A percentile compares a stretch with the other conserved stretches of the same genome.
These are phyloP conservation scores for Colletotrichum echinochloae DNA, from an alignment of 2,329 filamentous ascomycete genomes.

Conservation along the genomic window DNA sequence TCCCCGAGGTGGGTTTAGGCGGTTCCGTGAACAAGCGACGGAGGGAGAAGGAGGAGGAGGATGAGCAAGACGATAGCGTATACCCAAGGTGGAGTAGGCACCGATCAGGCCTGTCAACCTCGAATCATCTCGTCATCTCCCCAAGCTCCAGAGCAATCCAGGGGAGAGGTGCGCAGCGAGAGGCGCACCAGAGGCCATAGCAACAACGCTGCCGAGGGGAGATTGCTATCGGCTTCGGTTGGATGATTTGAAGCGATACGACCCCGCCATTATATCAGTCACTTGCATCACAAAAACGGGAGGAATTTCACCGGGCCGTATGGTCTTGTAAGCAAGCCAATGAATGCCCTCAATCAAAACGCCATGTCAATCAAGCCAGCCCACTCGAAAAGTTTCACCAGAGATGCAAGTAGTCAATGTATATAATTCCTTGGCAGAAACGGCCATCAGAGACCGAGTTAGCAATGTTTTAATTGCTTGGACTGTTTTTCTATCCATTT, in stretches of 20 bases:
- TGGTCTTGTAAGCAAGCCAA: not conserved
- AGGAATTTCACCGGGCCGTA: not conserved
- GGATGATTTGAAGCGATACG: not conserved
- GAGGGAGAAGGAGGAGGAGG: not conserved
- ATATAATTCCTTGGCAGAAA: not conserved
- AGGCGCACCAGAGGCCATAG: not conserved
- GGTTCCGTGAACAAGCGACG: not conserved
- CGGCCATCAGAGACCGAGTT: not conserved
- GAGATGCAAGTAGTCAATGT: not conserved
- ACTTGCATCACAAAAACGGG: not conserved
- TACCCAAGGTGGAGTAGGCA: not conserved
- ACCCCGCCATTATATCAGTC: not conserved
- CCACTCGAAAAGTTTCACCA: not conserved
- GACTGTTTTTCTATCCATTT: not conserved
- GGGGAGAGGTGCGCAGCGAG: too few relatives aligned
- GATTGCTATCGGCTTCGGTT: not conserved
- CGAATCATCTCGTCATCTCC: not conserved
- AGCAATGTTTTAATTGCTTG: slow-evolving; percentile 7
- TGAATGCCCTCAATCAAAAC: not conserved
- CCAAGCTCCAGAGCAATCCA: not conserved
- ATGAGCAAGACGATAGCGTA: not conserved
- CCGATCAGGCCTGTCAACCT: not conserved
- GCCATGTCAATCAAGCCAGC: not conserved
- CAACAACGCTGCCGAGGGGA: not conserved
- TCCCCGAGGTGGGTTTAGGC: not conserved